phyloP scores from a whole-genome alignment of 1,139 yeast species.

The Magnusiomyces ingens region DNA sequence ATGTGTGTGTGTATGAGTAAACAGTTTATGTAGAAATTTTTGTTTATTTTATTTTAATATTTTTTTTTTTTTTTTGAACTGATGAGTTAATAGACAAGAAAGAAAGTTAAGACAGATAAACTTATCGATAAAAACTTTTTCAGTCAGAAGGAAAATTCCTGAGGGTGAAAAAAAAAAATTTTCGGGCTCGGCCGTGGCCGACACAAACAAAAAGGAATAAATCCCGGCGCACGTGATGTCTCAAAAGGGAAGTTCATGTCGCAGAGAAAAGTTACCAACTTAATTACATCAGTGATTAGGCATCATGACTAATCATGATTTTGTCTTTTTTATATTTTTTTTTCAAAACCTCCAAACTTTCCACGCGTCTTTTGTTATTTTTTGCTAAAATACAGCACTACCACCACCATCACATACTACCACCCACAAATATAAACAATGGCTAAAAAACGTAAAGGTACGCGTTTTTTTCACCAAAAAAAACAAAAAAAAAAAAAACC shows the following conservation, averaged over 20 bases:
- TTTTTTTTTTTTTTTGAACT: neutral
- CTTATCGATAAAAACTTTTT: neutral
- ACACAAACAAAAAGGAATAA: too few relatives aligned
- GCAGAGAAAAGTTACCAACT: too few relatives aligned
- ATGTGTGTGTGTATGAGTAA: neutral
- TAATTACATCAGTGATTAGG: too few relatives aligned
- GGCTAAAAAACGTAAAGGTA: conserved; percentile 3
- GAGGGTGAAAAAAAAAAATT: too few relatives aligned
- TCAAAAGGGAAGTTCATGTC: too few relatives aligned
- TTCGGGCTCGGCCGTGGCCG: too few relatives aligned
- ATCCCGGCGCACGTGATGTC: too few relatives aligned
- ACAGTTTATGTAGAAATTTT: neutral
- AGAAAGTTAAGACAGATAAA: neutral
- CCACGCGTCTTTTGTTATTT: neutral
- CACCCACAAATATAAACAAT: neutral
- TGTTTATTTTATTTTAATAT: neutral
- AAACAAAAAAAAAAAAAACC: too few relatives aligned
- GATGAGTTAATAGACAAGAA: too few relatives aligned
- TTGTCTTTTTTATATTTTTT: too few relatives aligned
- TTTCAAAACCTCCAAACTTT: too few relatives aligned
- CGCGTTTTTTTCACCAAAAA: neutral
- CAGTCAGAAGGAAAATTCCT: neutral
- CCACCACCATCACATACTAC: neutral
- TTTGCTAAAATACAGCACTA: neutral
- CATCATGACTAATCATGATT: too few relatives aligned